A percentile compares a stretch with the other conserved stretches of the same genome.
Conservation (phyloP, 495 filamentous ascomycete genomes). For the Xylaria bambusicola region DNA sequence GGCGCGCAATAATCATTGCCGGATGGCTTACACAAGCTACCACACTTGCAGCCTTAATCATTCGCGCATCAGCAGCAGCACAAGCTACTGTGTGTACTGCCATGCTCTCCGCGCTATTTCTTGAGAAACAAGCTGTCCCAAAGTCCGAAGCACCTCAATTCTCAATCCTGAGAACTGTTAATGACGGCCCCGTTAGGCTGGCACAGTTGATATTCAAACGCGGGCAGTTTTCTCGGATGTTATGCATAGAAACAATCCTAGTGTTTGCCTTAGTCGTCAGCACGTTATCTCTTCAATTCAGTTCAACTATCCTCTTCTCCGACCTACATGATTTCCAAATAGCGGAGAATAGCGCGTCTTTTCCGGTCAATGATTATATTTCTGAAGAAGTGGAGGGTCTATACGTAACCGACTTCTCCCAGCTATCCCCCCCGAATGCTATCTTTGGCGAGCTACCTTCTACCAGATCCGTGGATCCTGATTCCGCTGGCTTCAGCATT, state of each 20-base stretch:
- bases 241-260: background rate
- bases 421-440: background rate
- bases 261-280: background rate
- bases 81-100: conserved; percentile 20
- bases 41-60: conserved; percentile 18
- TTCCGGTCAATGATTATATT: background rate
- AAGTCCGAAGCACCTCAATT: conserved; percentile 16
- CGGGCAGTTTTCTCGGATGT: background rate
- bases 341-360: background rate
- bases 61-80: conserved; percentile 10
- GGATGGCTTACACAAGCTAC: conserved; percentile 17
- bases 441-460: background rate
- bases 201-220: background rate
- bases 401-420: background rate
- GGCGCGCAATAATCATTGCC: conserved; percentile 17
- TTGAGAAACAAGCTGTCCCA: conserved; percentile 18
- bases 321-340: conserved; percentile 14
- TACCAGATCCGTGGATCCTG: background rate
- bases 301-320: conserved; percentile 17
- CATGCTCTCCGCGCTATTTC: conserved; percentile 19
- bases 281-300: conserved; percentile 13
- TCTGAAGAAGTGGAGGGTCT: background rate
- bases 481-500: background rate
- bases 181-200: conserved; percentile 19
- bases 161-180: conserved; percentile 16